Evolutionary conservation across 805 yeast genomes (phyloP), one percentile per base, ranked within the genome.

Genomic region (Metschnikowia chrysomelidarum): DNA sequence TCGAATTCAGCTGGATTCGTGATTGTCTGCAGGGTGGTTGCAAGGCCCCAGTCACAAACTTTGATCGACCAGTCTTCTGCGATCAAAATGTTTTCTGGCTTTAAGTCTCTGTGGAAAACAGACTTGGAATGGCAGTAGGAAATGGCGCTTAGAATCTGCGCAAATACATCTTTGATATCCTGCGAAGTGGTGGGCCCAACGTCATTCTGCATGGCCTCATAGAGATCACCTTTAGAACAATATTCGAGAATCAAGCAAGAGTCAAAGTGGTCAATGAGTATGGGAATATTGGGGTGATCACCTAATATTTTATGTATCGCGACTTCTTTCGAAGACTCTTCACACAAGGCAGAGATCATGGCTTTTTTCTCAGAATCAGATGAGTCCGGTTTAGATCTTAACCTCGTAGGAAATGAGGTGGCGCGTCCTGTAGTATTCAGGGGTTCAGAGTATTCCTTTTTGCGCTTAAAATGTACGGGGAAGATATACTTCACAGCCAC

Each of bases 401-500:
- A 54, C 33, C 54, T 60, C 1, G 67, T 69, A 0, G 69, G 69
- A 7, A 64, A 57, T 3, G 69, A 62, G 10, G 60, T 50, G 10
- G 64, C 58, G 19, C 66, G 39, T 2, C 55, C 47, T 3, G 53
- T 35, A 1, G 40, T 43, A 26, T 41, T 46, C 19, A 38, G 29
- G 8, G 37, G 39, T 12, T 48, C 42, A 6, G 50, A 43, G 24
- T 52, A 48, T 30, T 46, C 48, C 29, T 57, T 50, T 20, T 33
- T 26, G 30, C 24, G 30, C 42, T 62, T 62, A 38, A 67, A 65
- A 27, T 74, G 75, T 16, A 73, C 53, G 14, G 85, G 82, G 49
- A 78, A 81, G 36, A 88, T 82, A 56, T 85, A 86, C 62, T 91
- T 89, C 42, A 91, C 78, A 3, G 97, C 98, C 19, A 85, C 94